Percentiles rank a stretch among this genome's conserved stretches.
These are phyloP conservation scores for Coemansia sp. DNA, from an alignment of 192 early-diverging fungal species.

Conservation along the genomic window DNA sequence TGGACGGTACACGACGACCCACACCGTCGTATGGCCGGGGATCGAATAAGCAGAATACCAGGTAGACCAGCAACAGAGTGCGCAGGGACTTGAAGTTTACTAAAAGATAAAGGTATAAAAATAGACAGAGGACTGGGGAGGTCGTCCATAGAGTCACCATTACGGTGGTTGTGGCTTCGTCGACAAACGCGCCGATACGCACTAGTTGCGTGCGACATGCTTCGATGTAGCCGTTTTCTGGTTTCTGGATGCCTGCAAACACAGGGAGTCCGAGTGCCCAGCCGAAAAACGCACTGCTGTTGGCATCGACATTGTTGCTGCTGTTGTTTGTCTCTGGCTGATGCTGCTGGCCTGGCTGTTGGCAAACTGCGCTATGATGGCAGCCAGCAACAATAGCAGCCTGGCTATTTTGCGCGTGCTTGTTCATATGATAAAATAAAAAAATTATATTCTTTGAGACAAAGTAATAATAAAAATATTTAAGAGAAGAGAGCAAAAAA, in stretches of 20 bases:
- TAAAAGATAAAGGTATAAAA: constrained; percentile 66
- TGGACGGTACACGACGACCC: constrained; percentile 59
- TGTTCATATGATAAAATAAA: not conserved
- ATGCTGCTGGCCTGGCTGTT: not conserved
- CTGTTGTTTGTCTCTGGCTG: constrained; percentile 1
- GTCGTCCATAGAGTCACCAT: constrained; percentile 49
- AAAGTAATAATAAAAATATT: not conserved
- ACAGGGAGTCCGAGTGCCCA: not conserved
- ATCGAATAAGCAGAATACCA: constrained; percentile 75
- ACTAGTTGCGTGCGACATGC: constrained; percentile 22
- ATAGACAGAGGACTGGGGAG: constrained; percentile 37
- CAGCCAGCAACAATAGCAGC: not conserved
- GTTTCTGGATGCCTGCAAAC: not conserved
- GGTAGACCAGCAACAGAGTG: constrained; percentile 68
- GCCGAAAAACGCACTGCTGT: not conserved
- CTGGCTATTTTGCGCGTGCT: too few species aligned
- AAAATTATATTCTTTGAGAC: not conserved
- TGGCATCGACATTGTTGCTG: not conserved
- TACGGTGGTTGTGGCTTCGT: constrained; percentile 37
- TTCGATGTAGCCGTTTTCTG: constrained; percentile 17
- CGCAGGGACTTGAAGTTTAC: constrained; percentile 56
- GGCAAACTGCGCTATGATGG: not conserved
- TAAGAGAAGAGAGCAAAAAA: not conserved
- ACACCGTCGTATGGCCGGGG: constrained; percentile 73
- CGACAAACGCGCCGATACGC: constrained; percentile 20